phyloP scores from a whole-genome alignment of 192 early-diverging fungal species.

The Coemansia sp. region DNA sequence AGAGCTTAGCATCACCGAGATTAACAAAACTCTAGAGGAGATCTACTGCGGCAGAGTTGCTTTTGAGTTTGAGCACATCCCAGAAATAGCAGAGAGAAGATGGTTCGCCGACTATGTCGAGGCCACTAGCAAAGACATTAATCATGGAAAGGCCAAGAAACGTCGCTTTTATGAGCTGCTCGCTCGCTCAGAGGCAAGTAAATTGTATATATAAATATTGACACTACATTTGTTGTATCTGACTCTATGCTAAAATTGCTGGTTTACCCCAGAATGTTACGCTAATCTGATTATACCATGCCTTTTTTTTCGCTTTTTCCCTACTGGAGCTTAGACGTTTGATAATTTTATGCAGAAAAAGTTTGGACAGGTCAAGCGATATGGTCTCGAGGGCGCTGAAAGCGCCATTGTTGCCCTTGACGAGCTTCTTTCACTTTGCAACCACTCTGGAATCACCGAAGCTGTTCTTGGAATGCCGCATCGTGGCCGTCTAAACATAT shows the following conservation, averaged over 20 bases:
- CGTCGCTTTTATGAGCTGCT: constrained; percentile 76
- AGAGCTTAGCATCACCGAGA: constrained; percentile 64
- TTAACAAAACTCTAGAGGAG: constrained; percentile 69
- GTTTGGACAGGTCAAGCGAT: constrained; percentile 94
- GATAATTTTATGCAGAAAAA: constrained; percentile 98
- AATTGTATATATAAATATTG: too few relatives aligned
- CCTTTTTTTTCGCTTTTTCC: constrained; percentile 2
- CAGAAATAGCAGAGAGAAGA: constrained; percentile 77
- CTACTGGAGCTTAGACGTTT: too few relatives aligned
- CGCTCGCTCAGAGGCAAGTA: constrained; percentile 68
- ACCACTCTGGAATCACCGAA: constrained; percentile 72
- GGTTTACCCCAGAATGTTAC: background rate
- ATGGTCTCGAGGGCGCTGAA: constrained; percentile 95
- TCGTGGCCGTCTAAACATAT: constrained; percentile 90
- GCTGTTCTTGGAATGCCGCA: constrained; percentile 95
- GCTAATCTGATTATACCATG: background rate
- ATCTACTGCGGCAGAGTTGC: constrained; percentile 83
- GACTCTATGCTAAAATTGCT: too few relatives aligned
- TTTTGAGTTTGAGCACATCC: constrained; percentile 94
- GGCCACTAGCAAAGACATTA: constrained; percentile 28
- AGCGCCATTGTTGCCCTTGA: constrained; percentile 93
- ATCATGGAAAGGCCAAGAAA: constrained; percentile 55
- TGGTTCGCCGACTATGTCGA: constrained; percentile 91
- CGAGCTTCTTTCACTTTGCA: constrained; percentile 70
- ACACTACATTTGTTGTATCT: too few relatives aligned